Evolutionary conservation across 805 yeast genomes (phyloP).

Genomic region (Blastobotrys terrestris): DNA sequence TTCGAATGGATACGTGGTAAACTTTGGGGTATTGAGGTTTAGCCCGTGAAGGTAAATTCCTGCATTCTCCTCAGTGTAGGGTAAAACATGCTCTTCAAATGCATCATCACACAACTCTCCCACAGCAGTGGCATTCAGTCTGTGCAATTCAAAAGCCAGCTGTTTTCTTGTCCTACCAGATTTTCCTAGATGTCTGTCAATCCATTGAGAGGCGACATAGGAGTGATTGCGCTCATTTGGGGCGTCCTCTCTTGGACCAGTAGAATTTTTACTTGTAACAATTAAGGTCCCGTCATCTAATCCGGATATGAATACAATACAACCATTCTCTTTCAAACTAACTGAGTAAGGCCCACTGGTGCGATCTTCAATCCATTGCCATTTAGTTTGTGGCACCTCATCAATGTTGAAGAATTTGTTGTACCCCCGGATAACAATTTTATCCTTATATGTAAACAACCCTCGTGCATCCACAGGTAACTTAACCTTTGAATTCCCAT

Average conservation of each 20-base stretch:
- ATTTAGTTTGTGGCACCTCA: conserved; percentile 53
- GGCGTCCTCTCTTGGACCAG: conserved; percentile 57
- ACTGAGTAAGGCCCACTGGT: conserved; percentile 75
- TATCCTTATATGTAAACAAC: conserved; percentile 43
- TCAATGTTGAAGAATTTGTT: conserved; percentile 86
- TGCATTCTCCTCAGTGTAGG: conserved; percentile 56
- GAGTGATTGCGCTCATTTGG: conserved; percentile 59
- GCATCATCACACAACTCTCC: conserved; percentile 88
- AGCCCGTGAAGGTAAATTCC: conserved; percentile 91
- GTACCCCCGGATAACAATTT: conserved; percentile 77
- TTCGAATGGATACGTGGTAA: conserved; percentile 58
- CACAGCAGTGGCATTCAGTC: conserved; percentile 67
- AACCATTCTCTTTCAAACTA: conserved; percentile 88
- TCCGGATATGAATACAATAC: conserved; percentile 80
- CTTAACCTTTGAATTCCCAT: conserved; percentile 44
- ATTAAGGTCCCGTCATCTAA: conserved; percentile 66
- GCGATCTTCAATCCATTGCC: conserved; percentile 38
- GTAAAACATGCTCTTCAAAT: conserved; percentile 90
- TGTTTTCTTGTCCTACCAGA: conserved; percentile 38
- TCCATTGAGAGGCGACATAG: conserved; percentile 53
- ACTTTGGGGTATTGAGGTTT: conserved; percentile 58
- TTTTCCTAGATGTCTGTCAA: conserved; percentile 46
- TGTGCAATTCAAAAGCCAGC: conserved; percentile 51
- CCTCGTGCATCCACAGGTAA: conserved; percentile 84
- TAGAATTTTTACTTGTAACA: conserved; percentile 87